Percentiles rank a stretch among this genome's conserved stretches.
phyloP scores from a whole-genome alignment of 2,329 filamentous ascomycete genomes.

The Arthrobotrys musiformis region DNA sequence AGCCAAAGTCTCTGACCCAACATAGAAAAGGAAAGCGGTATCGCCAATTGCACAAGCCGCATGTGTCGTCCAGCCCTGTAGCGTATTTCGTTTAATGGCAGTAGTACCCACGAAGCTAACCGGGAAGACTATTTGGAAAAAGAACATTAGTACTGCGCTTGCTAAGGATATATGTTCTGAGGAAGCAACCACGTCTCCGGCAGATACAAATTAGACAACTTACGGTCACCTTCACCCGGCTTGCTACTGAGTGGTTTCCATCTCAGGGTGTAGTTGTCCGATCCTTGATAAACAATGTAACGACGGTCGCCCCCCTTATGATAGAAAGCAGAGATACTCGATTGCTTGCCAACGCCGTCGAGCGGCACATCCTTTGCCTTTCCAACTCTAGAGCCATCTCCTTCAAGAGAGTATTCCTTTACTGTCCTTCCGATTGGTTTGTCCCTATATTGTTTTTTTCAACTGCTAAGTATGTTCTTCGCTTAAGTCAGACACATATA shows the following conservation, averaged over 20 bases:
- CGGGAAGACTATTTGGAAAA: neutral
- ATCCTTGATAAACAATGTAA: neutral
- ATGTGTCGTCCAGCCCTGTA: neutral
- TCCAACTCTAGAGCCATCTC: neutral
- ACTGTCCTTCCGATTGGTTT: neutral
- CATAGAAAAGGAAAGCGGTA: slow-evolving; percentile 5
- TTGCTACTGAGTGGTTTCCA: neutral
- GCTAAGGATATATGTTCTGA: neutral
- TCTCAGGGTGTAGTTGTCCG: neutral
- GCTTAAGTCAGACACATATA: neutral
- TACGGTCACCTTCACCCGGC: neutral
- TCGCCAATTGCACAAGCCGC: neutral
- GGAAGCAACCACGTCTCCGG: neutral
- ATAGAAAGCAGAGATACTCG: neutral
- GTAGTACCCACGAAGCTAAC: neutral
- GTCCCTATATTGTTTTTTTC: neutral
- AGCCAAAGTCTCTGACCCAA: neutral
- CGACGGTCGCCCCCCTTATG: neutral
- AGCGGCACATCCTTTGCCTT: neutral
- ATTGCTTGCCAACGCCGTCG: neutral
- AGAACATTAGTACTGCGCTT: slow-evolving; percentile 1
- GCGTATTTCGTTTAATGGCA: neutral
- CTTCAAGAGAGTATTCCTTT: neutral
- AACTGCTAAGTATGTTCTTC: neutral
- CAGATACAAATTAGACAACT: neutral